These are phyloP conservation scores for Magnaporthales sp. DNA, from an alignment of 2,329 filamentous ascomycete genomes.

Conservation along the genomic window DNA sequence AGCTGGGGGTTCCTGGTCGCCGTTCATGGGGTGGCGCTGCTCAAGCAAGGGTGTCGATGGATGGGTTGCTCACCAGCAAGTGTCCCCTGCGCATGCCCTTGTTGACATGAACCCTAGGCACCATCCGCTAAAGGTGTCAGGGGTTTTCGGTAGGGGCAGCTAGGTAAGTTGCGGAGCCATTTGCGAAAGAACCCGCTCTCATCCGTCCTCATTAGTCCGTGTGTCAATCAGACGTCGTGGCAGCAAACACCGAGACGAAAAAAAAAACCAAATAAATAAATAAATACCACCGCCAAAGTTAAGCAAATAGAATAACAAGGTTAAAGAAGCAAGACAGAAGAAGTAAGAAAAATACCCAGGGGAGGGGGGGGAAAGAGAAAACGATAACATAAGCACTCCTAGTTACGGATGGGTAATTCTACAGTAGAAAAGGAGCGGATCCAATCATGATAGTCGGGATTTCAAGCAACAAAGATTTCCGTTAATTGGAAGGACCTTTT, in stretches of 20 bases:
- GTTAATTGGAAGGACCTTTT: constrained; percentile 7
- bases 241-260: background rate
- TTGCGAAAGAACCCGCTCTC: background rate
- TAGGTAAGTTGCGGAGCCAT: background rate
- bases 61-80: background rate
- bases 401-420: background rate
- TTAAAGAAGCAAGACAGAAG: background rate
- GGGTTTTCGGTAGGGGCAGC: background rate
- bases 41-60: constrained; percentile 4
- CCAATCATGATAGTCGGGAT: background rate
- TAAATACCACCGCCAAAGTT: background rate
- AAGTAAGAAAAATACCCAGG: background rate
- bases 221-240: constrained; percentile 1
- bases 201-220: background rate
- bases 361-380: background rate
- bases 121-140: background rate
- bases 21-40: constrained; percentile 6
- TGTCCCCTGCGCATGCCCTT: background rate
- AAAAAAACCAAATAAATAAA: too few species aligned
- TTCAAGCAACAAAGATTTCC: background rate
- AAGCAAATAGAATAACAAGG: background rate
- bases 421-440: background rate
- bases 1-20: constrained; percentile 24
- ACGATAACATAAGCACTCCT: background rate
- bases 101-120: background rate